Base-by-base conservation (phyloP, 768 basidiomycete genomes). In the Glaciozyma antarctica region DNA sequence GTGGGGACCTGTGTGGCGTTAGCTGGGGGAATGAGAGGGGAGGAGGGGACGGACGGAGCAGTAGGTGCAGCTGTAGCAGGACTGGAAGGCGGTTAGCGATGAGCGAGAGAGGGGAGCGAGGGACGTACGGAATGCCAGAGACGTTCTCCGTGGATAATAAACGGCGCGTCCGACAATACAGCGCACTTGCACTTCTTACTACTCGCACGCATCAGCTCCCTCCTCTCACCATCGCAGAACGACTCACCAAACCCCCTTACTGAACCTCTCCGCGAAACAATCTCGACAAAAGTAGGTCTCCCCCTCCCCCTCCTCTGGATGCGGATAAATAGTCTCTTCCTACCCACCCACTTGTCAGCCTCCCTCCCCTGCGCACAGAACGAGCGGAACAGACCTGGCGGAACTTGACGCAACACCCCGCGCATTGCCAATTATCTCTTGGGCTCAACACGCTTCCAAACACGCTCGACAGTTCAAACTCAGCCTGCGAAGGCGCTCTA, bases 291-390 rank as follows among this genome's bases (percentile, higher is more conserved):
- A 70, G 63, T 55, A 70, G 0, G 51, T 8, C 41, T 66, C 65
- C 16, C 64, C 61, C 4, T 34, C 8, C 48, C 66, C 59, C 3
- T 47, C 65, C 0, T 60, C 63, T 0, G 69, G 69, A 34, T 70
- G 69, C 7, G 69, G 69, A 48, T 70, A 70, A 45, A 70, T 66
- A 3, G 48, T 44, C 17, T 66, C 65, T 10, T 66, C 69, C 69
- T 70, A 53, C 4, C 4, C 13, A 41, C 0, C 24, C 16, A 16
- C 24, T 19, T 12, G 21, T 28, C 24, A 17, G 21, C 17, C 32
- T 13, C 38, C 9, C 24, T n/a, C 43, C 8, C 41, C 10, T 56
- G n/a, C 52, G 32, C 10, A 32, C 9, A 28, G 16, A 5, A 17
- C 44, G 32, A 19, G 5, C 26, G n/a, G 3, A n/a, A 26, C 68